Percentiles rank a stretch among this genome's conserved stretches.
These are phyloP conservation scores for Arabidopsis arenosa DNA, from an alignment of 345 rosid species.

Conservation along the genomic window DNA sequence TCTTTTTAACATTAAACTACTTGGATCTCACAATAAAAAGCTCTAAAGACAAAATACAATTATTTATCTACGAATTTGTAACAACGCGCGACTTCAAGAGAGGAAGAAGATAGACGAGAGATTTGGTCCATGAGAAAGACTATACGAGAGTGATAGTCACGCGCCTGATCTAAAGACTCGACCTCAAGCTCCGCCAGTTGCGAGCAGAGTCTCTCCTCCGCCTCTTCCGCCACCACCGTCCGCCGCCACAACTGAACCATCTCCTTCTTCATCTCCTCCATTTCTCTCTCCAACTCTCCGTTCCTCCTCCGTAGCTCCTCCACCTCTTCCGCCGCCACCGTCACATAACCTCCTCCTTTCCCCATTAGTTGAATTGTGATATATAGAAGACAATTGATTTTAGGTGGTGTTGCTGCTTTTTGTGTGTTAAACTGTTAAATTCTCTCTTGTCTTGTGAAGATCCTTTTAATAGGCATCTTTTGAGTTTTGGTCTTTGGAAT, in stretches of 20 bases:
- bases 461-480: constrained; percentile 36
- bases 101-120: constrained; percentile 47
- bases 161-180: constrained; percentile 72
- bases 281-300: constrained; percentile 58
- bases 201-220: constrained; percentile 79
- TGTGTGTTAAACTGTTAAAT: background rate
- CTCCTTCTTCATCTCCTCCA: constrained; percentile 36
- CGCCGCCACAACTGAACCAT: constrained; percentile 52
- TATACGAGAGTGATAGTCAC: constrained; percentile 61
- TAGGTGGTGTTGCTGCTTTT: background rate
- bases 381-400: background rate
- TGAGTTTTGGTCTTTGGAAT: constrained; percentile 22
- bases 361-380: background rate
- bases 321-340: constrained; percentile 26
- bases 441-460: background rate
- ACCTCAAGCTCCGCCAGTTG: constrained; percentile 91
- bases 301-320: constrained; percentile 56
- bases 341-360: constrained; percentile 22
- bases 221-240: constrained; percentile 76
- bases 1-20: background rate
- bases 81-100: constrained; percentile 16
- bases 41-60: no score
- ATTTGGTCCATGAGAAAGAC: constrained; percentile 62
- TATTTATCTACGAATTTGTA: background rate
- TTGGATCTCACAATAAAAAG: background rate